A percentile compares a stretch with the other conserved stretches of the same genome.
Conservation (phyloP, 352 stramenopile species). For the Phytophthora crassamura region DNA sequence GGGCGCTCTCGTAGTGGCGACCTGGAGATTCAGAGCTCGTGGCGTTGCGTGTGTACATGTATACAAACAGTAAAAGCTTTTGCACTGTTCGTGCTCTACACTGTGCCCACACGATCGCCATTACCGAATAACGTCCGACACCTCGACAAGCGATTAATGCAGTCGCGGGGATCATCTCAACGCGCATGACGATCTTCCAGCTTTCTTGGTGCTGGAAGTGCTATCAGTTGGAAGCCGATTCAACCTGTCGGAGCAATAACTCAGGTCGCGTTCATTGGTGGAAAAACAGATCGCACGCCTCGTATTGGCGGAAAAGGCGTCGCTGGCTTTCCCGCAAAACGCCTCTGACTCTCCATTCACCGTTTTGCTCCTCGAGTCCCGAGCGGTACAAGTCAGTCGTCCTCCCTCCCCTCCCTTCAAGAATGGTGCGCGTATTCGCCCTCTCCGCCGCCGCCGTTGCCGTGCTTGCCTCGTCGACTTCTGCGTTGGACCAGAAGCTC, state of each 20-base stretch:
- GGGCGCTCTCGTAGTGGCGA: conserved; percentile 11
- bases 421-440: conserved; percentile 38
- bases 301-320: conserved; percentile 8
- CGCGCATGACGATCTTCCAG: too few species aligned
- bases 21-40: conserved; percentile 5
- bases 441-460: conserved; percentile 36
- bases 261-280: conserved; percentile 12
- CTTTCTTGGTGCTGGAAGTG: too few species aligned
- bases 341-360: conserved; percentile 34
- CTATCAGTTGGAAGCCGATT: too few species aligned
- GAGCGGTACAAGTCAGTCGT: conserved; percentile 20
- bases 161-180: neutral
- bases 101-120: conserved; percentile 25
- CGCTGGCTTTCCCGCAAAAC: conserved; percentile 22
- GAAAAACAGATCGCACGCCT: neutral
- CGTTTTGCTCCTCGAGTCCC: conserved; percentile 19
- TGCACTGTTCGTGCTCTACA: conserved; percentile 11
- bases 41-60: conserved; percentile 7
- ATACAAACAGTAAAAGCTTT: conserved; percentile 33
- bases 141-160: conserved; percentile 7
- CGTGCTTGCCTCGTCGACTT: conserved; percentile 38
- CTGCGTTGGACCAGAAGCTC: conserved; percentile 75
- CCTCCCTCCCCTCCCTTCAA: neutral
- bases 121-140: conserved; percentile 30
- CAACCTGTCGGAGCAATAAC: neutral